phyloP scores from a whole-genome alignment of 2,329 filamentous ascomycete genomes.

The Colletotrichum coccodes region DNA sequence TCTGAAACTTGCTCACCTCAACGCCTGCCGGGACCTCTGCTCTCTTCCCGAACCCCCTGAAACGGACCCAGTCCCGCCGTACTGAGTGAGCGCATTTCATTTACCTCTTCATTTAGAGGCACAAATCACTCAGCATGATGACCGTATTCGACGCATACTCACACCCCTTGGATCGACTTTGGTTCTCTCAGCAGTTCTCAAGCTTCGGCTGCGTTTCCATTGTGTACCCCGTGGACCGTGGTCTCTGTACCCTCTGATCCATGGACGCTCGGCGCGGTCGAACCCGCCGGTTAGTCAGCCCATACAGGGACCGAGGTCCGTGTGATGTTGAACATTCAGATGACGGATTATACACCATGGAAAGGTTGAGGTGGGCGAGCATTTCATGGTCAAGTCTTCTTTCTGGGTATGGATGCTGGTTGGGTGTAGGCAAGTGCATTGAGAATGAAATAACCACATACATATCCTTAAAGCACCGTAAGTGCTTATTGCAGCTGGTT shows the following conservation, averaged over 20 bases:
- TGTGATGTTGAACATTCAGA: neutral
- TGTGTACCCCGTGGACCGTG: neutral
- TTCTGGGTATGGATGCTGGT: neutral
- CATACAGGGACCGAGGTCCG: slow-evolving; percentile 5
- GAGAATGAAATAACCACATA: neutral
- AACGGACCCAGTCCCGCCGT: slow-evolving; percentile 24
- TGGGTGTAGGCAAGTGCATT: neutral
- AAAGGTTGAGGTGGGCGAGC: too few relatives aligned
- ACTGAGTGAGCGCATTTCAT: slow-evolving; percentile 30
- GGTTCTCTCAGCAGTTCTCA: slow-evolving; percentile 31
- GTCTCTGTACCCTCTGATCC: neutral
- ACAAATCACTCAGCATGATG: too few relatives aligned
- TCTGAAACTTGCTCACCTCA: slow-evolving; percentile 35
- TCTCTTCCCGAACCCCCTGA: slow-evolving; percentile 21
- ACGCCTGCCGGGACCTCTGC: too few relatives aligned
- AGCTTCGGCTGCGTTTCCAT: slow-evolving; percentile 19
- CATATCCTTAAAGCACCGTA: neutral
- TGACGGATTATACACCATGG: too few relatives aligned
- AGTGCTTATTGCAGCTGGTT: neutral
- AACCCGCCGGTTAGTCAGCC: slow-evolving; percentile 18
- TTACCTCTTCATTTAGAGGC: slow-evolving; percentile 19
- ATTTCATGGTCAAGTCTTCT: neutral
- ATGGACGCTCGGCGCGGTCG: slow-evolving; percentile 26
- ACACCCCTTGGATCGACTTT: slow-evolving; percentile 25
- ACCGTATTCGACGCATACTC: neutral